These are phyloP conservation scores for Azolla pinnata DNA, from an alignment of 75 land plant genomes.

Conservation along the genomic window DNA sequence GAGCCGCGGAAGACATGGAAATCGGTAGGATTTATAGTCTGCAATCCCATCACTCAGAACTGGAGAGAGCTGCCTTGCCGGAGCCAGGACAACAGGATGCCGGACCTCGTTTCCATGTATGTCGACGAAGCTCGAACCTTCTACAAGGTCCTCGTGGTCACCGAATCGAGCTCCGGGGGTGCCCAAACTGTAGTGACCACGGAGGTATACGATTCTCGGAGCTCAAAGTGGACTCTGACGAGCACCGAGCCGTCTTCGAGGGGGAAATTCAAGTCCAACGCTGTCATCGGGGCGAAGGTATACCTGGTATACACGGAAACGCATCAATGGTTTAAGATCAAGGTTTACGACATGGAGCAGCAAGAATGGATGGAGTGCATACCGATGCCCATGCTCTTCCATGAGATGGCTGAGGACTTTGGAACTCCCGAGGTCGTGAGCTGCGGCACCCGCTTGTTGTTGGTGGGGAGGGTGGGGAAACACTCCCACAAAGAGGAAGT, in stretches of 20 bases:
- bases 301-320: not conserved
- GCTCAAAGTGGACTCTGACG: constrained; percentile 1
- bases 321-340: constrained; percentile 1
- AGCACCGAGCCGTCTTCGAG: not conserved
- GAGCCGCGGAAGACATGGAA: constrained; percentile 7
- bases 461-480: constrained; percentile 11
- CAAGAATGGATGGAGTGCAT: not conserved
- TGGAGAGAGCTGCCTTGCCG: constrained; percentile 15
- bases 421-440: constrained; percentile 1
- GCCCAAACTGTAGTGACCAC: not conserved
- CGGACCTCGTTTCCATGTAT: constrained; percentile 5
- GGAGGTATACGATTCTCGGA: constrained; percentile 4
- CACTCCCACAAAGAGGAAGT: constrained; percentile 3
- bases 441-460: not conserved
- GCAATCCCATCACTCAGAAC: constrained; percentile 17
- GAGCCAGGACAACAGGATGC: constrained; percentile 4
- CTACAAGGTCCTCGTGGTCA: constrained; percentile 10
- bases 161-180: not conserved
- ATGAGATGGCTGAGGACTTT: not conserved
- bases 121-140: not conserved
- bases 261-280: constrained; percentile 1
- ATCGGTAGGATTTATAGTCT: constrained; percentile 12
- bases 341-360: constrained; percentile 3
- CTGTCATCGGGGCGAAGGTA: not conserved
- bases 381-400: not conserved